phyloP scores from a whole-genome alignment of 2,329 filamentous ascomycete genomes.

The Aspergillus persii region DNA sequence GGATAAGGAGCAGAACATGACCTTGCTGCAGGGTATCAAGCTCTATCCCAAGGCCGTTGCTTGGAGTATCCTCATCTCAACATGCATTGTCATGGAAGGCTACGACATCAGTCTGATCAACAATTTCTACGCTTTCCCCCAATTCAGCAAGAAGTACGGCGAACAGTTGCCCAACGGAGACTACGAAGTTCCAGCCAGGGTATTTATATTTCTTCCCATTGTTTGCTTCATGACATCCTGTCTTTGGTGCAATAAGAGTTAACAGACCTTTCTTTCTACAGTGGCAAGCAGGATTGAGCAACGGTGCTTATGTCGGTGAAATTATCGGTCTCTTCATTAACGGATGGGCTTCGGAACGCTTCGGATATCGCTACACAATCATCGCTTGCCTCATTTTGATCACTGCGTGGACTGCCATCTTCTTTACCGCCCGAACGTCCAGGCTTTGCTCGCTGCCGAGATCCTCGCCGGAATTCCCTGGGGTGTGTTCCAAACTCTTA shows the following conservation, averaged over 20 bases:
- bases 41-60: slow-evolving; percentile 83
- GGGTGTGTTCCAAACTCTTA: slow-evolving; percentile 52
- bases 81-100: slow-evolving; percentile 87
- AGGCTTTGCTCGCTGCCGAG: slow-evolving; percentile 49
- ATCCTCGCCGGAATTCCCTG: slow-evolving; percentile 53
- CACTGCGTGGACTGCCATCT: slow-evolving; percentile 49
- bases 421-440: slow-evolving; percentile 52
- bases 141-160: slow-evolving; percentile 45
- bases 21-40: slow-evolving; percentile 69
- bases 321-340: slow-evolving; percentile 54
- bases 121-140: slow-evolving; percentile 64
- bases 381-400: slow-evolving; percentile 48
- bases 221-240: not conserved
- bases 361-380: slow-evolving; percentile 53
- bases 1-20: slow-evolving; percentile 62
- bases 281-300: slow-evolving; percentile 48
- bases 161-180: slow-evolving; percentile 28
- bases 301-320: slow-evolving; percentile 44
- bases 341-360: slow-evolving; percentile 51
- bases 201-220: slow-evolving; percentile 20
- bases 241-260: slow-evolving; percentile 9
- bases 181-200: slow-evolving; percentile 41
- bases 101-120: slow-evolving; percentile 80
- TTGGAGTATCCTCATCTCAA: slow-evolving; percentile 85
- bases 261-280: slow-evolving; percentile 18